phyloP scores from a whole-genome alignment of 257 asterid species.

The Pogostemon cablin region DNA sequence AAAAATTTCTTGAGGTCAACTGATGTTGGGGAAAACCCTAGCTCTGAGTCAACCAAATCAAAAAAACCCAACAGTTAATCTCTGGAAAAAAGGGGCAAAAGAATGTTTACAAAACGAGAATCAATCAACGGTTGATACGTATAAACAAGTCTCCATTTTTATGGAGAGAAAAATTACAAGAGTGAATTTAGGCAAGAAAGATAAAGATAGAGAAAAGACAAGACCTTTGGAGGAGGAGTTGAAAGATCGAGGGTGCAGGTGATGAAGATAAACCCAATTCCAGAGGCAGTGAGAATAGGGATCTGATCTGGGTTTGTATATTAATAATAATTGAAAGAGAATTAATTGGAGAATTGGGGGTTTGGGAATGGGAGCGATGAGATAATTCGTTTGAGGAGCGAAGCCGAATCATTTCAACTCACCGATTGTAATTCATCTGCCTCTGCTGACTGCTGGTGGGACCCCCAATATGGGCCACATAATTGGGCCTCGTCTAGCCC shows the following conservation, averaged over 20 bases:
- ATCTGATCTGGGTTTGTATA: background rate
- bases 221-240: constrained; percentile 11
- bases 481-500: no score
- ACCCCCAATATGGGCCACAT: no score
- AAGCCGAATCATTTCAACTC: no score
- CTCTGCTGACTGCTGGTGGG: no score
- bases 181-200: constrained; percentile 22
- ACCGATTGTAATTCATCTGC: no score
- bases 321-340: constrained; percentile 13
- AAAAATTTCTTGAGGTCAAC: constrained; percentile 36
- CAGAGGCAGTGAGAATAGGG: background rate
- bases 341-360: constrained; percentile 39
- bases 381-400: no score
- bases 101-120: background rate
- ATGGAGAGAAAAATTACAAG: constrained; percentile 25
- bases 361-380: constrained; percentile 20
- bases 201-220: constrained; percentile 33
- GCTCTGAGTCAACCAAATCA: constrained; percentile 44
- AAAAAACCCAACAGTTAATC: constrained; percentile 31
- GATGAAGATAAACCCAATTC: background rate
- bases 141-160: constrained; percentile 32
- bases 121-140: constrained; percentile 21
- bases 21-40: constrained; percentile 36
- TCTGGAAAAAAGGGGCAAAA: constrained; percentile 29
- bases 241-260: constrained; percentile 30